These are phyloP conservation scores for Dichotomocladium elegans DNA, from an alignment of 371 early-diverging fungal species.

Conservation along the genomic window DNA sequence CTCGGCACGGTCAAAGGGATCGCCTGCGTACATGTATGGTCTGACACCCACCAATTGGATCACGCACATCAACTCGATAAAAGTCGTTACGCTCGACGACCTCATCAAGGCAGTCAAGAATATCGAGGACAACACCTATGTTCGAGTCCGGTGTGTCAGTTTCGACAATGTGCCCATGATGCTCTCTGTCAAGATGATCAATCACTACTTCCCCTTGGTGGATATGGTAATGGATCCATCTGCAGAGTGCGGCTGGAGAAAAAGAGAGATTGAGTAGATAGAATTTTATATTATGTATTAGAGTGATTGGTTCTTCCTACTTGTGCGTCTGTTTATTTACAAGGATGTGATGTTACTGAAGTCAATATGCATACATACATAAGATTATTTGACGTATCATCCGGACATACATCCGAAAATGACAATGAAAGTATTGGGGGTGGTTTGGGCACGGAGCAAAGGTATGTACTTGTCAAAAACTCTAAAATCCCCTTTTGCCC, in stretches of 20 bases:
- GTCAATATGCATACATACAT: too few relatives aligned
- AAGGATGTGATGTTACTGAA: too few relatives aligned
- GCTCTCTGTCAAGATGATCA: slow-evolving; percentile 73
- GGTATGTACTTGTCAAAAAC: too few relatives aligned
- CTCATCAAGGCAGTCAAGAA: slow-evolving; percentile 62
- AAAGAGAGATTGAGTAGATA: background rate
- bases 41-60: slow-evolving; percentile 81
- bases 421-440: too few relatives aligned
- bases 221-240: slow-evolving; percentile 51
- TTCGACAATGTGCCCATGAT: slow-evolving; percentile 81
- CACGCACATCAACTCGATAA: slow-evolving; percentile 62
- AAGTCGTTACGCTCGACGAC: slow-evolving; percentile 63
- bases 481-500: too few relatives aligned
- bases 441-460: too few relatives aligned
- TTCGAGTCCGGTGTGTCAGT: slow-evolving; percentile 78
- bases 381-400: too few relatives aligned
- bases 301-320: too few relatives aligned
- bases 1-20: slow-evolving; percentile 67
- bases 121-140: slow-evolving; percentile 67
- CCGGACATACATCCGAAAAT: too few relatives aligned
- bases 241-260: slow-evolving; percentile 55
- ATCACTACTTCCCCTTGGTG: slow-evolving; percentile 73
- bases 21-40: slow-evolving; percentile 81
- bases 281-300: too few relatives aligned
- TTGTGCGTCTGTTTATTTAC: too few relatives aligned